phyloP scores from a whole-genome alignment of 2,329 filamentous ascomycete species.

The Tolypocladium sp. region DNA sequence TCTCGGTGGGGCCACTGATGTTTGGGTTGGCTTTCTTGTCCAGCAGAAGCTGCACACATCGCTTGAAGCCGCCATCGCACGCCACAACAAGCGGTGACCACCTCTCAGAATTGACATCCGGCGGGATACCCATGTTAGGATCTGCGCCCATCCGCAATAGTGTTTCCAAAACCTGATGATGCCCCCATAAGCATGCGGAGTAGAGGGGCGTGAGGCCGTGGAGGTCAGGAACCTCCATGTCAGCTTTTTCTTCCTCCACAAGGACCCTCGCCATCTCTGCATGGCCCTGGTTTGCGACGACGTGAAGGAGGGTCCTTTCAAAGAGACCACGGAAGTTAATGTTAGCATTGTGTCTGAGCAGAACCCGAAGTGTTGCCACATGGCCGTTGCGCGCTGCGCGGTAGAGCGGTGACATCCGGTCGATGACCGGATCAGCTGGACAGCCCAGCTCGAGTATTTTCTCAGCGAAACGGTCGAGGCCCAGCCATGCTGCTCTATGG shows the following conservation, averaged over 20 bases:
- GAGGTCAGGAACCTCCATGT: neutral
- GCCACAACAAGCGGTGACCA: neutral
- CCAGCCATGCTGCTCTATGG: neutral
- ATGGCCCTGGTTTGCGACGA: neutral
- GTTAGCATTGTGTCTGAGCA: neutral
- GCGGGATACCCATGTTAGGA: neutral
- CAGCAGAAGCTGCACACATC: neutral
- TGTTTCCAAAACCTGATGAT: neutral
- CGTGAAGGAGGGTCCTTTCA: neutral
- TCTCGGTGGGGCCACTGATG: neutral
- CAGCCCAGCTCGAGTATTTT: neutral
- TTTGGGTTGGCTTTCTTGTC: neutral
- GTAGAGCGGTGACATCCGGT: neutral
- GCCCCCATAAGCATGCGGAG: neutral
- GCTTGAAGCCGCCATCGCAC: neutral
- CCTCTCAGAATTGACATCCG: neutral
- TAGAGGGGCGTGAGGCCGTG: neutral
- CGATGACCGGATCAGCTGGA: neutral
- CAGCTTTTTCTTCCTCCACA: neutral
- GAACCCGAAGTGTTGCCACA: neutral
- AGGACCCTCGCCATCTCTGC: neutral
- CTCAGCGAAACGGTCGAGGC: neutral
- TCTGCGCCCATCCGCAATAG: neutral
- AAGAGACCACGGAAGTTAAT: neutral
- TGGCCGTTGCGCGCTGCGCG: neutral